phyloP scores from a whole-genome alignment of 1,139 yeast genomes.

The Geotrichum cucujoidarum region DNA sequence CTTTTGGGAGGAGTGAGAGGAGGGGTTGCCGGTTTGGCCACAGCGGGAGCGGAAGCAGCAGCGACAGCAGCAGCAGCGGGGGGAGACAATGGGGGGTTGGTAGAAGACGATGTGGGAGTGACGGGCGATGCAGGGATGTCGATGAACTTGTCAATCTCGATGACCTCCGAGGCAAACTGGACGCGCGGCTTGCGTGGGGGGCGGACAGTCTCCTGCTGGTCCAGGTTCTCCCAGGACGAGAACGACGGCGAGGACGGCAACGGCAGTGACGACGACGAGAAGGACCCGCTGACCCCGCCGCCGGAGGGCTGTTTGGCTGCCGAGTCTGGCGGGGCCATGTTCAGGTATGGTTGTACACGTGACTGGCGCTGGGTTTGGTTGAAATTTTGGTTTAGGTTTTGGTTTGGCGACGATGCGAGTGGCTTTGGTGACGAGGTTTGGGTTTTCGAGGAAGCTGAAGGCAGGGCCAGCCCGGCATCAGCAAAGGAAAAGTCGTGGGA shows the following conservation, averaged over 20 bases:
- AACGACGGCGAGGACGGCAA: slow-evolving; percentile 18
- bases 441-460: slow-evolving; percentile 1
- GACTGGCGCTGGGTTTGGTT: slow-evolving; percentile 15
- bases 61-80: too few relatives aligned
- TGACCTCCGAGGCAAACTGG: slow-evolving; percentile 15
- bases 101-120: neutral
- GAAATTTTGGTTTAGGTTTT: slow-evolving; percentile 1
- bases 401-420: slow-evolving; percentile 6
- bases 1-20: slow-evolving; percentile 4
- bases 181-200: slow-evolving; percentile 14
- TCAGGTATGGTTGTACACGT: neutral
- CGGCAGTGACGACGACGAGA: slow-evolving; percentile 21
- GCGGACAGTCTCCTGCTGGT: neutral
- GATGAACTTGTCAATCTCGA: slow-evolving; percentile 1
- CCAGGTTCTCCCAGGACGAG: slow-evolving; percentile 3
- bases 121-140: neutral
- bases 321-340: too few relatives aligned
- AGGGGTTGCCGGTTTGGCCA: neutral
- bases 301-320: neutral
- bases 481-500: slow-evolving; percentile 26
- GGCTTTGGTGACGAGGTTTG: neutral
- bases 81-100: neutral
- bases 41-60: too few relatives aligned
- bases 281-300: slow-evolving; percentile 18
- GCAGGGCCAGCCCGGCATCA: slow-evolving; percentile 9